These are phyloP conservation scores for Prototheca wickerhamii DNA, from an alignment of 163 green algal species.

Conservation along the genomic window DNA sequence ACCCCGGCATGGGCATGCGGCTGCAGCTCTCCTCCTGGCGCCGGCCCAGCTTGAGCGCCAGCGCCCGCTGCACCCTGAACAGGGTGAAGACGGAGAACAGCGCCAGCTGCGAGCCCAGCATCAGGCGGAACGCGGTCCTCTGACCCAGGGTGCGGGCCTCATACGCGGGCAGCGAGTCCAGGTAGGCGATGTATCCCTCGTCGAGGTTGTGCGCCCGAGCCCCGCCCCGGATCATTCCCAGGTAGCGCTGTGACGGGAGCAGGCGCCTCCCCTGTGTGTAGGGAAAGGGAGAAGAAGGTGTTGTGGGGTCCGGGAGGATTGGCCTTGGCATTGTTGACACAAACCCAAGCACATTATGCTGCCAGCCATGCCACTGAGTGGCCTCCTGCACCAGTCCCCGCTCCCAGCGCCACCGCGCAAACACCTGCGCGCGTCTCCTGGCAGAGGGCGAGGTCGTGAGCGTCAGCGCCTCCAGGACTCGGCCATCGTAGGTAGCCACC, in stretches of 20 bases:
- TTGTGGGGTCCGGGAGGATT: no score
- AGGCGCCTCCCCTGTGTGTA: slow-evolving; percentile 2
- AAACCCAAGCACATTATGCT: no score
- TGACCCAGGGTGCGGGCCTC: background rate
- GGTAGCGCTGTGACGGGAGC: slow-evolving; percentile 29
- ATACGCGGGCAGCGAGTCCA: background rate
- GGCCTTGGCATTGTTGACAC: no score
- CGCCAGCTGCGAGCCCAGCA: background rate
- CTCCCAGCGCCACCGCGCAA: no score
- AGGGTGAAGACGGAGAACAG: background rate
- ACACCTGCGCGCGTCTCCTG: background rate
- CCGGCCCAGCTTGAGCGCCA: no score
- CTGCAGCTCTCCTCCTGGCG: no score
- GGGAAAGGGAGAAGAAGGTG: no score
- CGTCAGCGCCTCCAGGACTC: background rate
- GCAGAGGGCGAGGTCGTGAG: background rate
- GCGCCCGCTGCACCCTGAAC: no score
- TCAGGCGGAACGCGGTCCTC: background rate
- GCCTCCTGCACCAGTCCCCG: no score
- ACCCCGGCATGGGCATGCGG: no score
- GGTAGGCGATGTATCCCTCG: background rate
- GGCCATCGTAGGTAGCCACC: slow-evolving; percentile 12
- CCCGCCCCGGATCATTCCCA: slow-evolving; percentile 18
- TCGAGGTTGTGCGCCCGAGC: background rate
- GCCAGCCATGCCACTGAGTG: no score